Conservation (phyloP, 148 eudicot genomes). For the Silene latifolia region DNA sequence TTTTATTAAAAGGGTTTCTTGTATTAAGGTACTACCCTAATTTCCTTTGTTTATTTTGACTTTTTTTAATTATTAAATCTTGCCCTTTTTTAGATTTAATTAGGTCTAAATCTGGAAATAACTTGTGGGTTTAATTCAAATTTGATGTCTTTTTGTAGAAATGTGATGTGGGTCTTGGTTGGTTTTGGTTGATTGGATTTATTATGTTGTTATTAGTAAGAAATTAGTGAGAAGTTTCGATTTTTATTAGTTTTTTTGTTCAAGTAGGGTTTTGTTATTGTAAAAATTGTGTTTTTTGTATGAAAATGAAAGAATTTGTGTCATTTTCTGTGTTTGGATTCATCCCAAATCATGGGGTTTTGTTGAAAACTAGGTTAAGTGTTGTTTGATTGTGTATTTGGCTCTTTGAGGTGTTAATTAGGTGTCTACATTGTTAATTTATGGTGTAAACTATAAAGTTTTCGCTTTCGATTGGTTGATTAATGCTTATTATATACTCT, state of each 20-base stretch:
- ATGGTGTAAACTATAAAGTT: neutral
- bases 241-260: neutral
- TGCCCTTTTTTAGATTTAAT: neutral
- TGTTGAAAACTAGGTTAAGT: neutral
- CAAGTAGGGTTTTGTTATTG: slow-evolving; percentile 11
- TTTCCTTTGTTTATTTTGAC: neutral
- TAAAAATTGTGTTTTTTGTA: neutral
- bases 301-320: slow-evolving; percentile 10
- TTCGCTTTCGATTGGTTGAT: slow-evolving; percentile 1
- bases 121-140: neutral
- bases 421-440: slow-evolving; percentile 7
- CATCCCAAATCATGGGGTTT: neutral
- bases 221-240: neutral
- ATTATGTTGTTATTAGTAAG: neutral
- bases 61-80: neutral
- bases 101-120: slow-evolving; percentile 25
- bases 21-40: slow-evolving; percentile 17
- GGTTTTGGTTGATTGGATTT: slow-evolving; percentile 5
- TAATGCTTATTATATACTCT: neutral
- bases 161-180: slow-evolving; percentile 19
- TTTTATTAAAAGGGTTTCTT: slow-evolving; percentile 7
- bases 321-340: slow-evolving; percentile 17
- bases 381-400: slow-evolving; percentile 3
- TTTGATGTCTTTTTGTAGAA: slow-evolving; percentile 9
- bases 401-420: neutral